phyloP scores from a whole-genome alignment of 331 rosid genomes.

The Stylosanthes scabra region DNA sequence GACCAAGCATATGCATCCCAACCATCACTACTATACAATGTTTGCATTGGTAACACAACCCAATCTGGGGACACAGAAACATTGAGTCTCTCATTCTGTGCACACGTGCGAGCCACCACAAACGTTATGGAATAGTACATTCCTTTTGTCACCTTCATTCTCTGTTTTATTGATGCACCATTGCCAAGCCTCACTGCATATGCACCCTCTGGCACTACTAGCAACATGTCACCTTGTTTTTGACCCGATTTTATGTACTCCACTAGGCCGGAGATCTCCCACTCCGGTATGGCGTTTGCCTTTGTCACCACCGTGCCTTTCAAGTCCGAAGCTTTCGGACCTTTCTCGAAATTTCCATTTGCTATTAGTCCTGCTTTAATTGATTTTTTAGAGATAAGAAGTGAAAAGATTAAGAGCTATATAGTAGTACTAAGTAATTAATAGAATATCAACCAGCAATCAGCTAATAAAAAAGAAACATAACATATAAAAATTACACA shows the following conservation, averaged over 20 bases:
- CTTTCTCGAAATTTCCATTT: conserved; percentile 72
- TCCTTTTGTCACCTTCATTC: conserved; percentile 55
- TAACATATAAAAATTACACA: too few species aligned
- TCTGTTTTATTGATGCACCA: conserved; percentile 74
- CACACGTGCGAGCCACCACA: conserved; percentile 68
- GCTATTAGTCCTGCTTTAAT: conserved; percentile 52
- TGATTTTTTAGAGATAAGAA: too few species aligned
- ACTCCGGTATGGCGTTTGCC: conserved; percentile 57
- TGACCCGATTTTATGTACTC: conserved; percentile 61
- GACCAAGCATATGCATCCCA: conserved; percentile 88
- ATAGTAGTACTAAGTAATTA: too few species aligned
- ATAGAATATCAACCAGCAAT: too few species aligned
- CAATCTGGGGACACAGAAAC: conserved; percentile 72
- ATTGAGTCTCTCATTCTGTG: conserved; percentile 40
- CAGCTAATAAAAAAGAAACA: too few species aligned
- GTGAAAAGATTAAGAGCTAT: too few species aligned
- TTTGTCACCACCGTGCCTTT: conserved; percentile 70
- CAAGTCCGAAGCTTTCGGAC: conserved; percentile 57
- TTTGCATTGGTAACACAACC: conserved; percentile 73
- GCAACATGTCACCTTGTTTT: conserved; percentile 65
- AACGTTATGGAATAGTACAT: conserved; percentile 68
- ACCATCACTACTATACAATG: conserved; percentile 74
- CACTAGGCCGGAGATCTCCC: conserved; percentile 72
- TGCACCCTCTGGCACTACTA: conserved; percentile 80
- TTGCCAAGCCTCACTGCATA: conserved; percentile 78